Conservation (phyloP, 371 early-diverging fungal genomes). For the Homolaphlyctis polyrhiza region DNA sequence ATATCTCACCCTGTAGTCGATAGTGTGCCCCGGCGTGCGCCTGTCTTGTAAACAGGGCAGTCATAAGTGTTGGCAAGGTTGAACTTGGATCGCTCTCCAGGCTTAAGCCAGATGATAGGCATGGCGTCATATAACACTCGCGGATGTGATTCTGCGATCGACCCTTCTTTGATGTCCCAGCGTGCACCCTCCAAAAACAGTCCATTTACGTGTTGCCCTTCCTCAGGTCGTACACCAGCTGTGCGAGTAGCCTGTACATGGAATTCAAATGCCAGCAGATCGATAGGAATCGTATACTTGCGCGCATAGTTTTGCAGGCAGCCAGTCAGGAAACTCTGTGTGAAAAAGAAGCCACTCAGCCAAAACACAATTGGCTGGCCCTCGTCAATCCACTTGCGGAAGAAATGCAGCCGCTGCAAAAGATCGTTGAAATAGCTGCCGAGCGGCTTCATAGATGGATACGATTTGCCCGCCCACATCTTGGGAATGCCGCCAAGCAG, state of each 20-base stretch:
- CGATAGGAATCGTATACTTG: constrained; percentile 50
- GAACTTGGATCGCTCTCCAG: constrained; percentile 35
- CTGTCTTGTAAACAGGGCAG: constrained; percentile 54
- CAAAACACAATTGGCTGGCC: constrained; percentile 53
- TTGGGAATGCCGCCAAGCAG: constrained; percentile 42
- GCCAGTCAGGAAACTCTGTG: constrained; percentile 46
- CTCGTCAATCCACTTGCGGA: constrained; percentile 43
- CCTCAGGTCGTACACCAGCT: constrained; percentile 48
- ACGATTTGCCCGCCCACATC: constrained; percentile 45
- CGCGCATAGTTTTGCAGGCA: constrained; percentile 52
- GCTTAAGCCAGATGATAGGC: constrained; percentile 49
- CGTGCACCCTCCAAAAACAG: constrained; percentile 51
- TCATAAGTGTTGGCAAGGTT: constrained; percentile 34
- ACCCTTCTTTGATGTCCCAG: constrained; percentile 41
- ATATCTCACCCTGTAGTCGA: constrained; percentile 56
- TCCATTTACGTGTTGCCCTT: constrained; percentile 47
- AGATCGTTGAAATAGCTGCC: constrained; percentile 44
- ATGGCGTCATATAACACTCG: constrained; percentile 42
- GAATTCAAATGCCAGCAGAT: constrained; percentile 41
- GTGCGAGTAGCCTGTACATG: constrained; percentile 36
- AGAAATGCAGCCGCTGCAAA: constrained; percentile 36
- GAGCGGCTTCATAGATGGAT: constrained; percentile 50
- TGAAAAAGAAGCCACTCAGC: constrained; percentile 54
- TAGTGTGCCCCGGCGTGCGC: constrained; percentile 45
- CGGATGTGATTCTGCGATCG: constrained; percentile 41